Evolutionary conservation across 164 flowering plant species (phyloP), one percentile per base, ranked within the genome.

Genomic region (Chimonanthus praecox): DNA sequence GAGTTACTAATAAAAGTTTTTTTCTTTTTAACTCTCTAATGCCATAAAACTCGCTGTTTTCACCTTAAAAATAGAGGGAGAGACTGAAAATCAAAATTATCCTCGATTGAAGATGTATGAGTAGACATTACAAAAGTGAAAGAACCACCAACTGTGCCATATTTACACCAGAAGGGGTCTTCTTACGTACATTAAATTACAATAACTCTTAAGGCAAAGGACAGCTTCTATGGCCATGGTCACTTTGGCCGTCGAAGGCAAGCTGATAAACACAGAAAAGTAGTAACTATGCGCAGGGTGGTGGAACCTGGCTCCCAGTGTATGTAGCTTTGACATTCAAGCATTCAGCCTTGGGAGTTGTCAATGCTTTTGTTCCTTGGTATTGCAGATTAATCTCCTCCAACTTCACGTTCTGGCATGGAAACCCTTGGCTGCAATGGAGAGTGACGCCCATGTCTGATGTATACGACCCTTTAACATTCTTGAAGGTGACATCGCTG

Each of bases 291-390:
- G 44, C 4, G 76, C 91, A 88, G 21, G 93, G 91, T 5, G 87
- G 85, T n/a, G 91, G 94, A 70, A 83, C 74, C 65, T 82, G 89
- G 18, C 83, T 78, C 44, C 94, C 94, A 15, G 72, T 78, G 78
- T 83, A 89, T 45, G 73, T 77, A 33, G 83, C 88, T 69, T 60
- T 79, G 7, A 86, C 83, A 67, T 87, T 80, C 65, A 63, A 67
- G 63, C 91, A 54, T n/a, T 1, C 16, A 8, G 60, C 60, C 16
- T 13, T n/a, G 60, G 51, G 9, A 49, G 7, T 2, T 49, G 7
- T 49, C 7, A 9, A 49, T 49, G 9, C 9, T 49, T 75, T 75
- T 11, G 80, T 82, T 1, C 58, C 58, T 5, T 80, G 18, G 11
- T 74, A 64, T 45, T 82, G 80, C 79, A 87, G 71, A 67, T 82